A percentile compares a stretch with the other conserved stretches of the same genome.
These are phyloP conservation scores for Starmerella cellae DNA, from an alignment of 805 yeast species.

Conservation along the genomic window DNA sequence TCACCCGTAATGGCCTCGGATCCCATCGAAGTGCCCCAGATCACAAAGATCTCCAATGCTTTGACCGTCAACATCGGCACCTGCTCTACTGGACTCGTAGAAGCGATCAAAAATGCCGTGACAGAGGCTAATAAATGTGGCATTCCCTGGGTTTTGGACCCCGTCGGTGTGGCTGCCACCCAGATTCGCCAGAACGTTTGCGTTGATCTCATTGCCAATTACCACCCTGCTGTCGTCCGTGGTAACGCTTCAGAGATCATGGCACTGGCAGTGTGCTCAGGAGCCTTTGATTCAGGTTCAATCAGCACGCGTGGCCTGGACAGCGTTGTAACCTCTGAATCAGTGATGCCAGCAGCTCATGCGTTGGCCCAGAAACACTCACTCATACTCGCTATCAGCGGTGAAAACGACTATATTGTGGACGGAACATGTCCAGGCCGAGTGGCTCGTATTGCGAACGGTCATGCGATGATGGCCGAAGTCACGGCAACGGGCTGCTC, in stretches of 20 bases:
- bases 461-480: constrained; percentile 19
- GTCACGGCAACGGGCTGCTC: constrained; percentile 22
- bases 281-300: not conserved
- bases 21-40: constrained; percentile 49
- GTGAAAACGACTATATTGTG: constrained; percentile 15
- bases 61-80: constrained; percentile 70
- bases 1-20: constrained; percentile 84
- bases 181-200: constrained; percentile 39
- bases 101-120: constrained; percentile 23
- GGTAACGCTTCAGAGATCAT: constrained; percentile 77
- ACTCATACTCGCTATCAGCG: constrained; percentile 17
- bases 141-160: constrained; percentile 66
- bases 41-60: constrained; percentile 44
- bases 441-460: constrained; percentile 12
- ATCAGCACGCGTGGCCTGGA: constrained; percentile 27
- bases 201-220: constrained; percentile 39
- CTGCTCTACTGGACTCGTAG: constrained; percentile 10
- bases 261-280: constrained; percentile 23
- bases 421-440: constrained; percentile 8
- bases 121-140: constrained; percentile 42
- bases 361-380: constrained; percentile 10
- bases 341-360: constrained; percentile 15
- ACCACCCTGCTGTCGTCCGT: constrained; percentile 51
- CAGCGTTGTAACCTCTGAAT: constrained; percentile 14
- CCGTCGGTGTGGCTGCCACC: constrained; percentile 89